phyloP scores from a whole-genome alignment of 768 basidiomycete genomes.

The Wakefieldia striispora region DNA sequence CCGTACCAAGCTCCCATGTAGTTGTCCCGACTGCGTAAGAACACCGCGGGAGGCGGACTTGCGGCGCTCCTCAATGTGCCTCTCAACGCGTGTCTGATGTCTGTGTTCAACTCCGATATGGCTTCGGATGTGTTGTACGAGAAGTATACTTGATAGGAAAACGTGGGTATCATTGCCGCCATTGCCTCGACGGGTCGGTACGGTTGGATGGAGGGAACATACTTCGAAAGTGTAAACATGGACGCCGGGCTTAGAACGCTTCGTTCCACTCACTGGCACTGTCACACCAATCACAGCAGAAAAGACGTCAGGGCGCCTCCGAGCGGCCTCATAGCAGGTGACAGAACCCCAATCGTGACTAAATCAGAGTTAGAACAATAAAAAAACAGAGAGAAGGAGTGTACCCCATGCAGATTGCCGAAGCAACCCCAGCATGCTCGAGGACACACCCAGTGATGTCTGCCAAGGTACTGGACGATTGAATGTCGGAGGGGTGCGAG shows the following conservation, averaged over 20 bases:
- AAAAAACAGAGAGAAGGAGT: slow-evolving; percentile 2
- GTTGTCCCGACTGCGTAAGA: slow-evolving; percentile 47
- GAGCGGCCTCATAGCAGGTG: slow-evolving; percentile 65
- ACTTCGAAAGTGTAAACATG: slow-evolving; percentile 37
- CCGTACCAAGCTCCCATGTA: slow-evolving; percentile 55
- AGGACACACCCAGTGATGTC: slow-evolving; percentile 66
- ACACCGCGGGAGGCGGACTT: slow-evolving; percentile 55
- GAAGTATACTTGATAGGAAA: slow-evolving; percentile 68
- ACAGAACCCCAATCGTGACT: slow-evolving; percentile 80
- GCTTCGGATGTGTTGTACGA: slow-evolving; percentile 47
- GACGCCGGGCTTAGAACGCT: not conserved
- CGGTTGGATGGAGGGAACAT: slow-evolving; percentile 50
- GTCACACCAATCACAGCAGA: slow-evolving; percentile 54
- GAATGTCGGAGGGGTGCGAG: slow-evolving; percentile 59
- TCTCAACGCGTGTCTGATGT: slow-evolving; percentile 57
- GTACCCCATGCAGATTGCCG: slow-evolving; percentile 64
- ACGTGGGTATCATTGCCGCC: slow-evolving; percentile 42
- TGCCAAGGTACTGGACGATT: slow-evolving; percentile 54
- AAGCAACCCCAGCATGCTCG: slow-evolving; percentile 43
- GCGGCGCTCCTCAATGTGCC: slow-evolving; percentile 50
- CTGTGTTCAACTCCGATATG: slow-evolving; percentile 49
- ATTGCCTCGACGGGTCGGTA: slow-evolving; percentile 48
- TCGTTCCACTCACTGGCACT: slow-evolving; percentile 49
- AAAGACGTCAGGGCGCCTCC: slow-evolving; percentile 65
- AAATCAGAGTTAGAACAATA: not conserved